Evolutionary conservation across 208 protist species (phyloP).

Genomic region (Lotmaria passim): DNA sequence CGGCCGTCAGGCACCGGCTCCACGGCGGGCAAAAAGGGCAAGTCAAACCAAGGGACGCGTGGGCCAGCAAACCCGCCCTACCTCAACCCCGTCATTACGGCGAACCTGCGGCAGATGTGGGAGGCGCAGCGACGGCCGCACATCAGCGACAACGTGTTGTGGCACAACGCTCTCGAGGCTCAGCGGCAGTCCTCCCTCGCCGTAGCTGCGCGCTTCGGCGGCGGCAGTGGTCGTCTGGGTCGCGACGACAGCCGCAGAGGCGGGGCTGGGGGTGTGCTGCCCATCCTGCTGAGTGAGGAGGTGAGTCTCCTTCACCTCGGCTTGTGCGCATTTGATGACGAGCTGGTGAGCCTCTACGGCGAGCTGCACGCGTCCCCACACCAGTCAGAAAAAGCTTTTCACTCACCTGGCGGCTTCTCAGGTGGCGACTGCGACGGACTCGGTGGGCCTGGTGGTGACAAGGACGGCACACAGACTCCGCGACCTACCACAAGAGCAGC

Average conservation of each 20-base stretch:
- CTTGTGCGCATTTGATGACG: conserved; percentile 73
- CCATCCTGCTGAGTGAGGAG: conserved; percentile 63
- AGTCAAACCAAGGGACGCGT: neutral
- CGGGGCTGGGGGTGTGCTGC: conserved; percentile 26
- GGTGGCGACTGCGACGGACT: neutral
- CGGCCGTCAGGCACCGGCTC: neutral
- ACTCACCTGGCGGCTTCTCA: neutral
- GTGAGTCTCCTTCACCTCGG: conserved; percentile 83
- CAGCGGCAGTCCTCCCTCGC: conserved; percentile 21
- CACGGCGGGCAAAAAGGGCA: neutral
- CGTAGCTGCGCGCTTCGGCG: neutral
- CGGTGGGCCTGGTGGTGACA: neutral
- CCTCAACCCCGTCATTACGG: conserved; percentile 35
- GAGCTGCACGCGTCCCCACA: conserved; percentile 16
- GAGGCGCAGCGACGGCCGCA: conserved; percentile 46
- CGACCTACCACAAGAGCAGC: conserved; percentile 6
- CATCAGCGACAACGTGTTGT: conserved; percentile 18
- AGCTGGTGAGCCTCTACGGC: conserved; percentile 58
- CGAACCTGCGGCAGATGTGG: conserved; percentile 45
- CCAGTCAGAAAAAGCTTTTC: neutral
- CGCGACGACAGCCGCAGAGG: neutral
- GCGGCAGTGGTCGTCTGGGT: neutral
- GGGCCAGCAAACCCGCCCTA: conserved; percentile 23
- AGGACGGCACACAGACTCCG: no score
- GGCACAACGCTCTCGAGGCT: conserved; percentile 36